Percentiles rank a stretch among this genome's conserved stretches.
Conservation (phyloP, 2,329 filamentous ascomycete species). For the Lomentospora prolificans region DNA sequence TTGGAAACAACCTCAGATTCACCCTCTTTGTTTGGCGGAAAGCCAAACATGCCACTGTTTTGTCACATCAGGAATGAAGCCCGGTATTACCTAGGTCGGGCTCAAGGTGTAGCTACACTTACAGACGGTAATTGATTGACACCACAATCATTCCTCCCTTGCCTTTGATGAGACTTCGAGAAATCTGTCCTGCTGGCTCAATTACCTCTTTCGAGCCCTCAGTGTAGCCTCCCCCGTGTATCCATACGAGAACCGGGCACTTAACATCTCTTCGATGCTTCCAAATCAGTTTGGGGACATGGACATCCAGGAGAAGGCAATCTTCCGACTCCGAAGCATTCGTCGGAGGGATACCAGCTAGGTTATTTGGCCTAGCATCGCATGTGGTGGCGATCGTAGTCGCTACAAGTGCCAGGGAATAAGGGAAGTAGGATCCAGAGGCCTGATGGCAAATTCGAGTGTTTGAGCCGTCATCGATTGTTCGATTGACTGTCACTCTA, state of each 20-base stretch:
- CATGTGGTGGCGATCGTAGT: neutral
- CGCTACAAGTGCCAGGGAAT: neutral
- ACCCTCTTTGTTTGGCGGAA: conserved; percentile 31
- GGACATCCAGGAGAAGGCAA: conserved; percentile 36
- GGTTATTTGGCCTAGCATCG: neutral
- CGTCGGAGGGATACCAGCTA: neutral
- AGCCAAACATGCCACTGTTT: conserved; percentile 31
- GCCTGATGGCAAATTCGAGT: conserved; percentile 17
- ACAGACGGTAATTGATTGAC: conserved; percentile 29
- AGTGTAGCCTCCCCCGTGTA: conserved; percentile 35
- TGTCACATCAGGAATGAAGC: no score
- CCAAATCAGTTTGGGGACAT: conserved; percentile 28
- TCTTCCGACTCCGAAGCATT: conserved; percentile 24
- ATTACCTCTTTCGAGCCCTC: conserved; percentile 25
- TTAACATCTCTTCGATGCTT: conserved; percentile 6
- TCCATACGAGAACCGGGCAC: conserved; percentile 35
- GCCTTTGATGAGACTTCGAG: conserved; percentile 16
- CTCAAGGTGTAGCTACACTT: no score
- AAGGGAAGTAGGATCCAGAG: conserved; percentile 12
- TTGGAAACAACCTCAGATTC: conserved; percentile 30
- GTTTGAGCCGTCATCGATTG: conserved; percentile 18
- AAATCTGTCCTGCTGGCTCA: conserved; percentile 28
- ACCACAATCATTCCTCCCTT: conserved; percentile 28
- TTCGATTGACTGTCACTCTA: conserved; percentile 17
- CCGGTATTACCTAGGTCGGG: no score